phyloP scores from a whole-genome alignment of 179 eudicot species.

The Sideroxylon spinosum region DNA sequence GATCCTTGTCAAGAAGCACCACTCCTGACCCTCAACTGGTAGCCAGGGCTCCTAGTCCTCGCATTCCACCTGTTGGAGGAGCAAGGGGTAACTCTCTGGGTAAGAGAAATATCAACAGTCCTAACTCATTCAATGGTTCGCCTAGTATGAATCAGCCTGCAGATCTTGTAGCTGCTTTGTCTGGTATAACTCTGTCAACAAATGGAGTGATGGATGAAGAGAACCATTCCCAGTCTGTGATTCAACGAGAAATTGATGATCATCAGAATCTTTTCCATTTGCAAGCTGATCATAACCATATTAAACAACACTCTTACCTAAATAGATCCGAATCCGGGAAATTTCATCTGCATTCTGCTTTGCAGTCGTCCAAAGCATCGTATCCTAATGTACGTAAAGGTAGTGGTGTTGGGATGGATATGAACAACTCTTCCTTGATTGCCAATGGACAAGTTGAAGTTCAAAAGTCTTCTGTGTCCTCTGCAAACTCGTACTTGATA shows the following conservation, averaged over 20 bases:
- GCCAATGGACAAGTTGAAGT: constrained; percentile 32
- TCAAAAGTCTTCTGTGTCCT: constrained; percentile 24
- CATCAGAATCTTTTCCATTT: constrained; percentile 39
- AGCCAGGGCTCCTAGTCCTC: constrained; percentile 64
- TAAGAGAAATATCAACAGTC: constrained; percentile 35
- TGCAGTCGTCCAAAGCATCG: constrained; percentile 29
- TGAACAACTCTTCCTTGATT: constrained; percentile 33
- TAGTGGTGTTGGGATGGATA: constrained; percentile 32
- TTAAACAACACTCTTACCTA: constrained; percentile 34
- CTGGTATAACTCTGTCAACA: constrained; percentile 47
- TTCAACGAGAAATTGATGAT: constrained; percentile 38
- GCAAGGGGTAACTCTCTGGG: constrained; percentile 43
- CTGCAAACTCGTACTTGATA: constrained; percentile 39
- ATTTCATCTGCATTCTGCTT: constrained; percentile 27
- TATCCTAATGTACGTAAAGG: constrained; percentile 28
- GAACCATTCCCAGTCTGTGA: constrained; percentile 31
- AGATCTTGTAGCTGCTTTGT: constrained; percentile 51
- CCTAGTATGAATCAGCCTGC: constrained; percentile 31
- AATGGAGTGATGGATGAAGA: constrained; percentile 44
- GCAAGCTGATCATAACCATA: constrained; percentile 39
- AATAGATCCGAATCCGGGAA: constrained; percentile 39
- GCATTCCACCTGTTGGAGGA: constrained; percentile 53
- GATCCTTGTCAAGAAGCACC: constrained; percentile 71
- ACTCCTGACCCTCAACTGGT: constrained; percentile 77
- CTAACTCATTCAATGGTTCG: constrained; percentile 45